Base-by-base conservation (phyloP, 768 basidiomycete species). In the Psilocybe cyanescens region DNA sequence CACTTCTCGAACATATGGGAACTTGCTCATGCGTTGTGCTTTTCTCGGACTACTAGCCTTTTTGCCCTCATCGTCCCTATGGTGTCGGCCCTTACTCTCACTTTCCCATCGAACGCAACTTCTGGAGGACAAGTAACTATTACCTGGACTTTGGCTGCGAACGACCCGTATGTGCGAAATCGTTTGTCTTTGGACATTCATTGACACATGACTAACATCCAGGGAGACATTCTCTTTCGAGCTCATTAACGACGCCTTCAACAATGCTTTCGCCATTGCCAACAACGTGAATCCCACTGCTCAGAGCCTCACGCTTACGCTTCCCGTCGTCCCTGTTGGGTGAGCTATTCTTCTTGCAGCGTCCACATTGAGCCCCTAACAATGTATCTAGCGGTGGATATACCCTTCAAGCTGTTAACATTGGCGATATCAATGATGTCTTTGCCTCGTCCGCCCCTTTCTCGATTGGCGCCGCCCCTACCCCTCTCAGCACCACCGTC, bases 211-310 rank as follows among this genome's bases (percentile, higher is more conserved):
- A 50, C 12, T 12, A 24, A 1, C 24, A n/a, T 44, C 9, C 41
- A 76, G 75, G 0, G 2, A 52, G 0, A 55, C 59, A 3, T 85
- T 81, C 67, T 75, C 81, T 17, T 35, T 89, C 14, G 78, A 83
- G 70, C 72, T 90, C 57, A 54, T 64, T 51, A 86, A 87, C 72
- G 16, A 65, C 0, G 24, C 30, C 0, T 90, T 89, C 80, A 76
- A 88, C 74, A 72, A 84, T 58, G 57, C 76, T 0, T 83, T 80
- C 51, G 87, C 82, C 49, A 78, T 90, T 57, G 81, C 79, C 11
- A 87, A 82, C 78, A 85, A 83, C 61, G 75, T 90, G 1, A 59
- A 75, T 19, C 76, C 83, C 0, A 44, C 74, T 1, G 11, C 55
- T 4, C 75, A 76, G 0, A 39, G 65, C 1, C 1, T 82, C 2